phyloP scores from a whole-genome alignment of 371 early-diverging fungal species.

The Rhizopus delemar region DNA sequence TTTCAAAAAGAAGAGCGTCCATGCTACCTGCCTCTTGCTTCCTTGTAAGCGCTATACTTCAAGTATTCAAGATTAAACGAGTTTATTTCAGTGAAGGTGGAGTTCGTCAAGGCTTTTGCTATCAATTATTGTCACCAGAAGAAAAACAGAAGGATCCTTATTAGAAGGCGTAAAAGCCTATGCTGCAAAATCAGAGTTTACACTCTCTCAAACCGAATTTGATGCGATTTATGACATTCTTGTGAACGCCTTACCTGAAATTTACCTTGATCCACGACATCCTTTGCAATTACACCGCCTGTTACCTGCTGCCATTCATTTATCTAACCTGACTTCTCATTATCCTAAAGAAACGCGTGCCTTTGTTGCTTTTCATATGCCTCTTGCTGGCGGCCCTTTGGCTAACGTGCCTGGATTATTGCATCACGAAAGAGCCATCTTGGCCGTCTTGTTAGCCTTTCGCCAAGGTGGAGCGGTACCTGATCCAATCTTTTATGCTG shows the following conservation, averaged over 20 bases:
- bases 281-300: conserved; percentile 52
- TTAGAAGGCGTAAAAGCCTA: conserved; percentile 53
- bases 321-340: conserved; percentile 57
- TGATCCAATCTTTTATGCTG: conserved; percentile 42
- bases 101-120: conserved; percentile 63
- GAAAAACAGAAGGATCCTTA: conserved; percentile 60
- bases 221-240: conserved; percentile 42
- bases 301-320: conserved; percentile 54
- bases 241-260: conserved; percentile 31
- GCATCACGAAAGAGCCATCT: conserved; percentile 57
- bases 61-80: conserved; percentile 47
- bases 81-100: conserved; percentile 67
- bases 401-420: conserved; percentile 61
- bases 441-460: conserved; percentile 55
- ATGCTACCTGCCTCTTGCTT: conserved; percentile 66
- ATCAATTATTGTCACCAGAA: conserved; percentile 39
- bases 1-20: conserved; percentile 60
- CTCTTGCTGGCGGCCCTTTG: conserved; percentile 59
- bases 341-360: conserved; percentile 65
- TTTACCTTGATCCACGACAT: conserved; percentile 34
- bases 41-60: conserved; percentile 53
- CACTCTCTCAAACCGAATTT: conserved; percentile 27
- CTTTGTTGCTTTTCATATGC: conserved; percentile 60
- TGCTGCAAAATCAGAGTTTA: conserved; percentile 30
- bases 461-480: conserved; percentile 60